Evolutionary conservation across 140 eudicot species (phyloP), one percentile per base, ranked within the genome.

Genomic region (Anethum foeniculum): DNA sequence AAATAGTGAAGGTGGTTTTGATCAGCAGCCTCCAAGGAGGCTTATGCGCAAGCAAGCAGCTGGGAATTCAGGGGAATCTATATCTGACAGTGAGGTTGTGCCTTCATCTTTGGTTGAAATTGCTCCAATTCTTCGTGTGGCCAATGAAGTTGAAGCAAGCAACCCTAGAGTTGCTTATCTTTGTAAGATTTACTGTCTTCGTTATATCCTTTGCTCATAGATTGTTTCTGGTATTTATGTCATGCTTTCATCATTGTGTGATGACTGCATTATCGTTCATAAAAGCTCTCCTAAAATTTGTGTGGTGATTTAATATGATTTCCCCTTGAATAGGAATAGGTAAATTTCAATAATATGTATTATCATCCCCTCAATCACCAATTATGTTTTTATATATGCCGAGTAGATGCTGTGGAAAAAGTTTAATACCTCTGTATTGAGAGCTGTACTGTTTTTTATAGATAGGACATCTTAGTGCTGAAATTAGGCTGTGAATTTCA

Each of bases 81-180:
- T 88, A 43, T 89, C 91, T 79, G 99, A 95, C 85, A 95, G 99
- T 89, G 99, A 95, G 82, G 94, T 95, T 36, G 97, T 95, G 82
- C 99, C 99, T 15, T 95, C 99, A 27, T 92, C 99, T 34, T 81
- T 95, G 67, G 90, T 83, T 38, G 99, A 95, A 81, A 95, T 95
- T 84, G 99, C 99, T 68, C 97, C 99, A 8, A 95, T 95, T 86
- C 96, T 95, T 68, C 97, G 99, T 87, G 99, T 93, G 84, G 99
- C 99, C 79, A 95, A 95, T 86, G 99, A 95, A 85, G 97, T 95
- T 36, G 99, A 95, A 83, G 88, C 90, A 3, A 90, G 91, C 85
- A 95, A 95, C 78, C 92, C 98, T 19, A 90, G 99, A 80, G 99
- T 95, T 72, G 92, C 99, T 71, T 95, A 95, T 82, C 90, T 93